Evolutionary conservation across 2,329 filamentous ascomycete genomes (phyloP).

Genomic region (Ophiostoma ulmi): DNA sequence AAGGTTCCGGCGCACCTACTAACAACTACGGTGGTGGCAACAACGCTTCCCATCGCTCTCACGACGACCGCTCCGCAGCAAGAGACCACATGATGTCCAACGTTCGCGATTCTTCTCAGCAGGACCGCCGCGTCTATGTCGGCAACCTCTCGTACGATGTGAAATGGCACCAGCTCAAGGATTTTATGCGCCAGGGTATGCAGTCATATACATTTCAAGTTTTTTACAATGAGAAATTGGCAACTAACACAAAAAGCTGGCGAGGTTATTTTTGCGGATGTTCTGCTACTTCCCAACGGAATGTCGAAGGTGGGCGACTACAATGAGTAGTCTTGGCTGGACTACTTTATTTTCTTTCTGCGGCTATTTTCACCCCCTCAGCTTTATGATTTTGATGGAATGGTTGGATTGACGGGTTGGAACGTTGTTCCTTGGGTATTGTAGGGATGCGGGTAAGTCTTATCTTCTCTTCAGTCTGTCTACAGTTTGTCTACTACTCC

Average conservation of each 20-base stretch:
- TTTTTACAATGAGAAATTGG: background rate
- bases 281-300: constrained; percentile 99
- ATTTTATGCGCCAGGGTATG: constrained; percentile 99
- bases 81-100: constrained; percentile 96
- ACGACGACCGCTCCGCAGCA: constrained; percentile 75
- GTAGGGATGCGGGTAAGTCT: constrained; percentile 99
- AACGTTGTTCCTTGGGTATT: constrained; percentile 77
- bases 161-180: constrained; percentile 99
- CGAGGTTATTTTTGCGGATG: constrained; percentile 99
- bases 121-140: constrained; percentile 98
- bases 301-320: constrained; percentile 99
- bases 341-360: constrained; percentile 53
- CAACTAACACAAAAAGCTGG: constrained; percentile 63
- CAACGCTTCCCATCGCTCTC: constrained; percentile 60
- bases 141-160: constrained; percentile 99
- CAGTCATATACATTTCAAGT: constrained; percentile 24
- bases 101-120: constrained; percentile 89
- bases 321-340: constrained; percentile 75
- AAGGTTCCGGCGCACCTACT: constrained; percentile 20
- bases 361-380: constrained; percentile 51
- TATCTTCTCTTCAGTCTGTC: background rate
- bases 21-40: constrained; percentile 52
- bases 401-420: constrained; percentile 98
- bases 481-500: background rate
- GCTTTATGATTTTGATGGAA: constrained; percentile 61